Conservation (phyloP, 176 grass and related monocot genomes). For the Oryza rufipogon region DNA sequence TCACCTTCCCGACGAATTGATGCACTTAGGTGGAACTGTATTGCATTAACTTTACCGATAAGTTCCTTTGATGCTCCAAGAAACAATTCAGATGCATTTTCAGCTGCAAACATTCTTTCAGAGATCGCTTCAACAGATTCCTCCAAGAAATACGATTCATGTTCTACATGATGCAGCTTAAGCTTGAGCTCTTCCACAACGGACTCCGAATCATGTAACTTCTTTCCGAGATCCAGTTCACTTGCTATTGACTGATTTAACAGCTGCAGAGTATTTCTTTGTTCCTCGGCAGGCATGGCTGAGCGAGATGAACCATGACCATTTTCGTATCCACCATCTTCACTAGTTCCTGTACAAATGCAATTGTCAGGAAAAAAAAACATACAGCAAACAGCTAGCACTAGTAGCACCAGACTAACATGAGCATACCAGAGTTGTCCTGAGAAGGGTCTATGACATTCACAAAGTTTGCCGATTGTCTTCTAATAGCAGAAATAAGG, state of each 20-base stretch:
- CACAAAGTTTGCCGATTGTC: conserved; percentile 44
- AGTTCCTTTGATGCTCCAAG: conserved; percentile 69
- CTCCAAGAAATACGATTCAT: conserved; percentile 58
- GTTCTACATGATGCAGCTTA: conserved; percentile 49
- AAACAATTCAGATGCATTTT: conserved; percentile 61
- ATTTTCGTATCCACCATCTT: conserved; percentile 44
- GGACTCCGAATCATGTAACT: conserved; percentile 49
- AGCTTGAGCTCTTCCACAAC: conserved; percentile 57
- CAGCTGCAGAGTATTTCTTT: conserved; percentile 68
- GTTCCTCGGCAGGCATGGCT: conserved; percentile 43
- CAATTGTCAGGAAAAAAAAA: conserved; percentile 17
- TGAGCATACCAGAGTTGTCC: conserved; percentile 47
- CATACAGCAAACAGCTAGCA: neutral
- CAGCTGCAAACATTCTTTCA: conserved; percentile 60
- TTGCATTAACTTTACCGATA: conserved; percentile 39
- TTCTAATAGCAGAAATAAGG: conserved; percentile 42
- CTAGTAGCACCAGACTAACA: neutral
- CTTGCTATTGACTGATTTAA: conserved; percentile 74
- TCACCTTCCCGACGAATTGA: conserved; percentile 33
- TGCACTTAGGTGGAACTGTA: conserved; percentile 27
- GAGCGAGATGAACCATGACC: conserved; percentile 44
- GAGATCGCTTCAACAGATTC: conserved; percentile 56
- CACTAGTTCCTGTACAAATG: conserved; percentile 41
- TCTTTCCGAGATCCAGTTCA: conserved; percentile 63
- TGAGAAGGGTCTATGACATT: conserved; percentile 44